These are phyloP conservation scores for Trypanosoma cruzi DNA, from an alignment of 208 protist genomes.

Conservation along the genomic window DNA sequence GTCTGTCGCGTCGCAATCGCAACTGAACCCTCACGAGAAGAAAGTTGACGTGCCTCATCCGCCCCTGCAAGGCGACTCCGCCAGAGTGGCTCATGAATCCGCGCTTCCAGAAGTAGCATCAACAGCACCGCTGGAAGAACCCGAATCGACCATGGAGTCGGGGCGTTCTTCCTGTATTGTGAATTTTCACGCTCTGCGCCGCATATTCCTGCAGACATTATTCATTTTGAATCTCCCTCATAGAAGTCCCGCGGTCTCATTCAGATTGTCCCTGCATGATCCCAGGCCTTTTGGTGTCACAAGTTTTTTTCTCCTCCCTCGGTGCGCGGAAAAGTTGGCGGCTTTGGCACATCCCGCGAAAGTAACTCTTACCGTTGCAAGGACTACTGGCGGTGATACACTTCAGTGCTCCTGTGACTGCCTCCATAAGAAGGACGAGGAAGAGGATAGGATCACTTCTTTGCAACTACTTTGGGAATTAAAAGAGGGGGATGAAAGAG, in stretches of 20 bases:
- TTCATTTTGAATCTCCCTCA: conserved; percentile 36
- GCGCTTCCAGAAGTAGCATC: neutral
- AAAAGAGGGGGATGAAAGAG: neutral
- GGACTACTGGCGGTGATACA: neutral
- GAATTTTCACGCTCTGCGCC: conserved; percentile 23
- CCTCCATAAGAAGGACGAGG: neutral
- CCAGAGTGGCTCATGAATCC: neutral
- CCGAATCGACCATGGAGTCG: neutral
- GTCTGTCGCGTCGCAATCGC: neutral
- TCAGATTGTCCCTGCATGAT: conserved; percentile 28
- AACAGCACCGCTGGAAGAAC: neutral
- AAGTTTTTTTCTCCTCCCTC: conserved; percentile 30
- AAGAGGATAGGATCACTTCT: neutral
- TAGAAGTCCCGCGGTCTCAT: conserved; percentile 37
- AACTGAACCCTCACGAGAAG: neutral
- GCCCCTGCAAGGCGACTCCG: neutral
- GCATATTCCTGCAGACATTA: conserved; percentile 34
- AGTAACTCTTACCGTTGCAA: conserved; percentile 19
- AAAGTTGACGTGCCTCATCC: neutral
- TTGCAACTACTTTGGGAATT: conserved; percentile 12
- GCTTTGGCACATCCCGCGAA: conserved; percentile 14
- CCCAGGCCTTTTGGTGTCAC: conserved; percentile 19
- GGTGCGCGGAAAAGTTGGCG: conserved; percentile 15
- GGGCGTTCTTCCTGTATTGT: neutral
- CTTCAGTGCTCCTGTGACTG: conserved; percentile 18